Evolutionary conservation across 2,329 filamentous ascomycete genomes (phyloP), one percentile per base, ranked within the genome.

Genomic region (Acrodontium crateriforme): DNA sequence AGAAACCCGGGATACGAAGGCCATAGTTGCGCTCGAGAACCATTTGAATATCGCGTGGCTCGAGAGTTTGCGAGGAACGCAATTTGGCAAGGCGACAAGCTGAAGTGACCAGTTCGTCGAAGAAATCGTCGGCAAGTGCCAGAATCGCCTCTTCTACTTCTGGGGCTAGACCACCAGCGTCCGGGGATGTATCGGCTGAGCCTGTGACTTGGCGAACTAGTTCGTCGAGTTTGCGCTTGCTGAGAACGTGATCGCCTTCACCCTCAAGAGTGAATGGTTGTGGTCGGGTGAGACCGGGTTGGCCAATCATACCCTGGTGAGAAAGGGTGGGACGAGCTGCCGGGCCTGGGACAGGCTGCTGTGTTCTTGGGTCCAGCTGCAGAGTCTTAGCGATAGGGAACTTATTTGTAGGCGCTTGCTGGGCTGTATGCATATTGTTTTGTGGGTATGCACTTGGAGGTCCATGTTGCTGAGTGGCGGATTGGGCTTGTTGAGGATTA

Each of bases 81-180:
- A 94, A 75, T 60, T 95, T 95, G 42, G 87, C 83, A 35, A 94
- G 77, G 45, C 80, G 78, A 60, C 87, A 95, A 10, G 89, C 84
- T 9, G 74, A 69, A 45, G 82, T 75, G 26, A 94, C 73, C 21
- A 98, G 79, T 42, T 78, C 81, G 55, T 98, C 89, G 34, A 98
- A 78, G 47, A 98, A 98, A 37, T 87, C 81, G 50, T 98, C 89
- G 11, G 87, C 85, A 45, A 94, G 73, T 48, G 74, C 75, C 26
- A 95, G 73, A 29, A 95, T 75, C 27, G 80, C 82, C 82, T 95
- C 87, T 69, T 98, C 89, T 27, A 93, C 87, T 43, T 95, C 89
- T 1, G 89, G 82, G 16, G 82, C 82, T 40, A 95, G 60, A 35
- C 72, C 68, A 15, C 73, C 75, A 7, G 78, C 78, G 31, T 40